Evolutionary conservation across 768 basidiomycete species (phyloP), one percentile per base, ranked within the genome.

Genomic region (Amanita pseudoporphyria): DNA sequence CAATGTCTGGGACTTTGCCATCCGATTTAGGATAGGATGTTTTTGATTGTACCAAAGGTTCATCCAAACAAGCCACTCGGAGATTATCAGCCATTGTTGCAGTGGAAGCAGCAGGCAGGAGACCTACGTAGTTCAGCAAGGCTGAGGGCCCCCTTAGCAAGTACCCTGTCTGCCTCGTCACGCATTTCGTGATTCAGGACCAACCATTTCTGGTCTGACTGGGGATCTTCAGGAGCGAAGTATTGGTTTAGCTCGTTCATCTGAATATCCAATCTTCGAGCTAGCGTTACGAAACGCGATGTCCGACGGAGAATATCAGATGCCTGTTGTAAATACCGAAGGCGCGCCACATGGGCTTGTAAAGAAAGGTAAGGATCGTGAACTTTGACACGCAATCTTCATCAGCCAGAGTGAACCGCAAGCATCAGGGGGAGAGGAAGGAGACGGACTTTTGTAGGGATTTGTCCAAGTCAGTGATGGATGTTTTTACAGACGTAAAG

Each of bases 111-210:
- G 37, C n/a, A 38, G 35, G 1, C 22, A 10, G 9, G 31, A 12
- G 13, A n/a, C n/a, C 68, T 83, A 57, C 92, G 74, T 37, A 98
- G 71, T 63, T 99, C 95, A 0, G 94, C 90, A 7, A 98, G 82
- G 33, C 82, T 93, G 57, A 97, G 68, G n/a, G 94, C 95, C 2
- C 95, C 94, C 64, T 94, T 94, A 2, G 92, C 86, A 58, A 97
- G 82, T 13, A 79, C 79, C 7, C 95, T 74, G 59, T 96, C 94
- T 62, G 82, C 83, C 56, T 90, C 87, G 24, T 89, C 85, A 57
- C 85, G 84, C 30, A 70, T 61, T 24, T 77, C 79, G 39, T 65
- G 49, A 46, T 56, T 61, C 56, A 54, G 30, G 58, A 45, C 32
- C 58, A 19, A 56, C 58, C 37, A 32, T 44, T 9, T 53, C 6